Conservation (phyloP, 192 early-diverging fungal genomes). For the Allomyces macrogynus region DNA sequence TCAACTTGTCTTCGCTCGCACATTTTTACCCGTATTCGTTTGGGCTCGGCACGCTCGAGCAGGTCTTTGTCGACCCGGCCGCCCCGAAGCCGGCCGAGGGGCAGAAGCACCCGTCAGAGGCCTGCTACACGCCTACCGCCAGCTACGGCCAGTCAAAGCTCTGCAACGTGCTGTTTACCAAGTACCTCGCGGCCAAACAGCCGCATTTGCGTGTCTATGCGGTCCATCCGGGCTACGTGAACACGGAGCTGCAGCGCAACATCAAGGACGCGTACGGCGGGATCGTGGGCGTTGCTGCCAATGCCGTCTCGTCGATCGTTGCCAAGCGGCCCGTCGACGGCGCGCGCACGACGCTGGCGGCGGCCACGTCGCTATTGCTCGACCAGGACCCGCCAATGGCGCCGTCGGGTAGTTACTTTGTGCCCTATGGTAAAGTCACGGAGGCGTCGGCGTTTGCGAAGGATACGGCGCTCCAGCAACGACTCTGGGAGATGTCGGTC, state of each 20-base stretch:
- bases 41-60: not conserved
- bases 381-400: not conserved
- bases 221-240: constrained; percentile 28
- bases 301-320: not conserved
- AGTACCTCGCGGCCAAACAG: constrained; percentile 5
- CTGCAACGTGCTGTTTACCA: constrained; percentile 21
- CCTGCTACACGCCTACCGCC: constrained; percentile 3
- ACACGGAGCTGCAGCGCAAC: constrained; percentile 21
- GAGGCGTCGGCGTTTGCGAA: not conserved
- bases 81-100: not conserved
- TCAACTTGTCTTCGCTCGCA: constrained; percentile 16
- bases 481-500: not conserved
- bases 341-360: not conserved
- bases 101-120: not conserved
- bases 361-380: not conserved
- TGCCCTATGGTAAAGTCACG: not conserved
- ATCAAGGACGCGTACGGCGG: not conserved
- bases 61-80: not conserved
- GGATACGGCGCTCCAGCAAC: not conserved
- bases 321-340: not conserved
- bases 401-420: not conserved
- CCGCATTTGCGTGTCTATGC: constrained; percentile 11
- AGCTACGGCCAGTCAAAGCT: constrained; percentile 29
- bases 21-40: constrained; percentile 7
- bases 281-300: not conserved